These are phyloP conservation scores for Plasmodium billcollinsi DNA, from an alignment of 169 alveolate genomes.

Conservation along the genomic window DNA sequence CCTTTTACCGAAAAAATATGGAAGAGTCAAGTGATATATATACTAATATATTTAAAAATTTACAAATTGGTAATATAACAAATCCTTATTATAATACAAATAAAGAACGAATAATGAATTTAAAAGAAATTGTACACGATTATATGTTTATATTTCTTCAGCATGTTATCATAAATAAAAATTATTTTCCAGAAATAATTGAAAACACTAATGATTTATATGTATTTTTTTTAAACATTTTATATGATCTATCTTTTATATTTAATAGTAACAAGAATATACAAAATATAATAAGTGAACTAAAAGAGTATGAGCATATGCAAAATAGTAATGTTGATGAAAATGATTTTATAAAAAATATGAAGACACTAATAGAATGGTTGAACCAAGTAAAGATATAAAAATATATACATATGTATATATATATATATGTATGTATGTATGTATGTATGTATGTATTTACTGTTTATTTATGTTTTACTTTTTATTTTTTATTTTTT, in stretches of 20 bases:
- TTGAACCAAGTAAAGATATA: slow-evolving; percentile 26
- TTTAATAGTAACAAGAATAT: slow-evolving; percentile 41
- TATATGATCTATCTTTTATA: slow-evolving; percentile 12
- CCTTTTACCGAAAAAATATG: slow-evolving; percentile 27
- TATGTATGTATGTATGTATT: background rate
- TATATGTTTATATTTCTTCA: slow-evolving; percentile 54
- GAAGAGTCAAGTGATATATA: background rate
- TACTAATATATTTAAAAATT: slow-evolving; percentile 18
- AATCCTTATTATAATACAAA: slow-evolving; percentile 48
- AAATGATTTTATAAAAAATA: slow-evolving; percentile 14
- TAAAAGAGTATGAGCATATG: slow-evolving; percentile 15
- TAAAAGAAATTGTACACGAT: slow-evolving; percentile 30
- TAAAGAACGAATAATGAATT: slow-evolving; percentile 7
- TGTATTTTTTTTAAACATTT: slow-evolving; percentile 43
- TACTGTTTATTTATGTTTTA: background rate
- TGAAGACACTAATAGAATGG: slow-evolving; percentile 6
- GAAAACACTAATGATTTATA: slow-evolving; percentile 71
- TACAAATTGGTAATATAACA: slow-evolving; percentile 35
- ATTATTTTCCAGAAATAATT: slow-evolving; percentile 20
- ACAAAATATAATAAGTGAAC: slow-evolving; percentile 14
- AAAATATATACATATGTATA: background rate
- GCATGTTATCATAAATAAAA: slow-evolving; percentile 21
- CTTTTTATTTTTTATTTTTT: background rate
- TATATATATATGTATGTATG: background rate
- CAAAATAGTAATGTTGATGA: slow-evolving; percentile 8